A percentile compares a stretch with the other conserved stretches of the same genome.
phyloP scores from a whole-genome alignment of 2,329 filamentous ascomycete genomes.

The Colletotrichum chrysophilum region DNA sequence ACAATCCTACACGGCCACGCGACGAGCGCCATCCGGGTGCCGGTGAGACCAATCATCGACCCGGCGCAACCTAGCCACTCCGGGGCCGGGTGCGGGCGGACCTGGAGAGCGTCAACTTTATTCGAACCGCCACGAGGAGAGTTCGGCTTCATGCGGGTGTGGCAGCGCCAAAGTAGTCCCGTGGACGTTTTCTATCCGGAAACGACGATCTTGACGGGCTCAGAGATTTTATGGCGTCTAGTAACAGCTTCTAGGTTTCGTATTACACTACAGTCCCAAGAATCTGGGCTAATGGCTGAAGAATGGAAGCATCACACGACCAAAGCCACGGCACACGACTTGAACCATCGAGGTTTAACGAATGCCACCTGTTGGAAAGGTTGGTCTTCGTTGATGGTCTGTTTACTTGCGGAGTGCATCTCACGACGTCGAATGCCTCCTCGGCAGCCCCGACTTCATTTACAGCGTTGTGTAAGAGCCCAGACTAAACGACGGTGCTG shows the following conservation, averaged over 20 bases:
- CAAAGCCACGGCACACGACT: neutral
- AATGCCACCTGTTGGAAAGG: neutral
- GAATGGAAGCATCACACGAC: neutral
- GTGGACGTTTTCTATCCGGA: neutral
- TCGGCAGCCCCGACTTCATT: neutral
- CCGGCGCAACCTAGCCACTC: neutral
- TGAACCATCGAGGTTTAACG: neutral
- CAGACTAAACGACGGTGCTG: neutral
- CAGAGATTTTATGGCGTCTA: neutral
- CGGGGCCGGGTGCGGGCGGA: neutral
- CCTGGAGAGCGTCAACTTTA: conserved; percentile 1
- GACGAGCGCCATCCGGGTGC: neutral
- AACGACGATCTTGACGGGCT: neutral
- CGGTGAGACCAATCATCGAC: neutral
- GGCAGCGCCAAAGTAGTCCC: neutral
- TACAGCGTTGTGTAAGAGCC: neutral
- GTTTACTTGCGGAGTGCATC: neutral
- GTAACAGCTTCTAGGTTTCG: neutral
- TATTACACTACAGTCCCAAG: neutral
- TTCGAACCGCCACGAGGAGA: neutral
- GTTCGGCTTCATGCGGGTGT: neutral
- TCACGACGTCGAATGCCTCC: neutral
- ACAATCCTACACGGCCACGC: neutral
- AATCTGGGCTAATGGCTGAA: neutral
- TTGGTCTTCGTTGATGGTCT: neutral